Evolutionary conservation across 2,329 filamentous ascomycete genomes (phyloP).

Genomic region (Cyphellophora europaea): DNA sequence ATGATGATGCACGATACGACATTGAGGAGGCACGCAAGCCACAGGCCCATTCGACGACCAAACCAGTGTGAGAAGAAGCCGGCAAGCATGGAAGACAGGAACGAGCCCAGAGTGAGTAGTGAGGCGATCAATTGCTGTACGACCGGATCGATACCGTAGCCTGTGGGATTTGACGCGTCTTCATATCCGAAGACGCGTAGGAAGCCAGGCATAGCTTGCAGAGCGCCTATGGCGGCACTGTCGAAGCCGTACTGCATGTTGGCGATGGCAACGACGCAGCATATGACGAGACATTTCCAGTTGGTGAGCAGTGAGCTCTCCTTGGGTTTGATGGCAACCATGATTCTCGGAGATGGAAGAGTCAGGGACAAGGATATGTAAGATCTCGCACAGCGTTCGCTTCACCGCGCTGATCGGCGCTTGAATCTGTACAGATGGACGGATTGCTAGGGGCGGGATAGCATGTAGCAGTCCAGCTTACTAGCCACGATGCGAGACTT

Average conservation of each 20-base stretch:
- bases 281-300: slow-evolving; percentile 32
- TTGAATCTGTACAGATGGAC: too few species aligned
- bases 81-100: slow-evolving; percentile 28
- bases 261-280: slow-evolving; percentile 36
- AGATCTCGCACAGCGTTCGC: too few species aligned
- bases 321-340: too few species aligned
- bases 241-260: slow-evolving; percentile 47
- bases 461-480: too few species aligned
- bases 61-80: slow-evolving; percentile 18
- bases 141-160: slow-evolving; percentile 26
- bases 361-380: too few species aligned
- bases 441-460: too few species aligned
- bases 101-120: slow-evolving; percentile 35
- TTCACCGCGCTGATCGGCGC: too few species aligned
- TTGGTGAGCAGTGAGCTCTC: slow-evolving; percentile 30
- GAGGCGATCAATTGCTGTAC: slow-evolving; percentile 36
- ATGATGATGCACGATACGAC: slow-evolving; percentile 45
- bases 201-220: slow-evolving; percentile 44
- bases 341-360: too few species aligned
- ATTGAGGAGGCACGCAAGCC: slow-evolving; percentile 39
- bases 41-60: slow-evolving; percentile 36
- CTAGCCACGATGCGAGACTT: too few species aligned
- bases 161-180: slow-evolving; percentile 16
- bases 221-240: slow-evolving; percentile 33
- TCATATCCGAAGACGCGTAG: slow-evolving; percentile 33